A percentile compares a stretch with the other conserved stretches of the same genome.
These are phyloP conservation scores for Ramularia collo-cygni DNA, from an alignment of 2,329 filamentous ascomycete species.

Conservation along the genomic window DNA sequence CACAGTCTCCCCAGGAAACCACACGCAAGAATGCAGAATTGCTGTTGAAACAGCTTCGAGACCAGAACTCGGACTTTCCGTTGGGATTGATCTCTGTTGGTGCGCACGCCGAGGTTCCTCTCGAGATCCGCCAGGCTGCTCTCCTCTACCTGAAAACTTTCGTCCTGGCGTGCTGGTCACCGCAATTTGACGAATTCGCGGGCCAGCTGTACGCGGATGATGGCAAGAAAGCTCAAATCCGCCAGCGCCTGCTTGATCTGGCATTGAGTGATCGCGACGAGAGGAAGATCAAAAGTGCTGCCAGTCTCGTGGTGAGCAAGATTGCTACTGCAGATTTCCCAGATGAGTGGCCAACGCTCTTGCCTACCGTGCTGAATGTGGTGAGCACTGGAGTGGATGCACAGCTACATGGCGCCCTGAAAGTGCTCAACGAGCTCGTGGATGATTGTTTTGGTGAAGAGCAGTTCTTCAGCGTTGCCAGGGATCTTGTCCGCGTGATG, in stretches of 20 bases:
- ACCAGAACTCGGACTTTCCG: conserved; percentile 64
- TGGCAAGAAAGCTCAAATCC: conserved; percentile 64
- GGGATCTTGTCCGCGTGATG: conserved; percentile 75
- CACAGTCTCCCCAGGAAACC: conserved; percentile 67
- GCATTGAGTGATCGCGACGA: conserved; percentile 67
- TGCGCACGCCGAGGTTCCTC: conserved; percentile 63
- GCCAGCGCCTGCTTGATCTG: conserved; percentile 67
- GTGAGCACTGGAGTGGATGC: conserved; percentile 69
- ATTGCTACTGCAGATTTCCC: conserved; percentile 92
- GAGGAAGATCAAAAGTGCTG: conserved; percentile 80
- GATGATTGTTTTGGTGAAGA: conserved; percentile 90
- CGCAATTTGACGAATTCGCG: conserved; percentile 63
- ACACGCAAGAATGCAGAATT: conserved; percentile 81
- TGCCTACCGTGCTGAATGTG: conserved; percentile 70
- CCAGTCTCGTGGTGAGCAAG: conserved; percentile 85
- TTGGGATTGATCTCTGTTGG: conserved; percentile 74
- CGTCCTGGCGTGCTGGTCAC: conserved; percentile 77
- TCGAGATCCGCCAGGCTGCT: conserved; percentile 74
- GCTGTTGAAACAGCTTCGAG: conserved; percentile 62
- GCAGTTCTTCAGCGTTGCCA: conserved; percentile 86
- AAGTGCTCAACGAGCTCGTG: conserved; percentile 81
- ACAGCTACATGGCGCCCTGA: conserved; percentile 82
- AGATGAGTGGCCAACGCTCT: conserved; percentile 84
- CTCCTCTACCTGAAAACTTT: conserved; percentile 75
- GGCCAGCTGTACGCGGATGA: conserved; percentile 61